Evolutionary conservation across 2,329 filamentous ascomycete species (phyloP).

Genomic region (Phoma sp.): DNA sequence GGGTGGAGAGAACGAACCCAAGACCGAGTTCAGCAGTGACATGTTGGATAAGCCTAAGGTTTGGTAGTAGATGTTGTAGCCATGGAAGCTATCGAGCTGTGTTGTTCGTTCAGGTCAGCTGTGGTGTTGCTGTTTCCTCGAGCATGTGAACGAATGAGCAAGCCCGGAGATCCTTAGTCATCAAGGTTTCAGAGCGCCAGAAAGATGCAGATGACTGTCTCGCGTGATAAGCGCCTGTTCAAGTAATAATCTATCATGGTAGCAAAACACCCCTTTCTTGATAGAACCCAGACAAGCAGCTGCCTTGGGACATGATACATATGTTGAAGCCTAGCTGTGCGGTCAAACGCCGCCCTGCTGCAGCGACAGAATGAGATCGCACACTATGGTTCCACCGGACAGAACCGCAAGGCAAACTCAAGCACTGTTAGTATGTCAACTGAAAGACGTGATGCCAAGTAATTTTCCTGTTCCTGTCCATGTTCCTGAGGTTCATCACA

Average conservation of each 20-base stretch:
- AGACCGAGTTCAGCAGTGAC: conserved; percentile 46
- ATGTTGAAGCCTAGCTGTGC: no score
- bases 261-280: no score
- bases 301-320: no score
- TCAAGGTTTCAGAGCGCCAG: not conserved
- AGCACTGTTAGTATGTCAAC: no score
- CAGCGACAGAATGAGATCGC: no score
- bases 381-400: no score
- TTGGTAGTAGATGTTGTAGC: not conserved
- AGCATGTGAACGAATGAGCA: conserved; percentile 43
- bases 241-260: no score
- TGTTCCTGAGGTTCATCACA: not conserved
- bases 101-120: conserved; percentile 33
- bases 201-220: conserved; percentile 21
- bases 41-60: conserved; percentile 22
- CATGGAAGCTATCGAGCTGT: conserved; percentile 13
- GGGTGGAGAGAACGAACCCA: conserved; percentile 45
- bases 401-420: no score
- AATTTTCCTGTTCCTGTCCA: not conserved
- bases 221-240: conserved; percentile 8
- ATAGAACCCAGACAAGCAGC: no score
- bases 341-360: no score
- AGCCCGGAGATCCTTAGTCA: conserved; percentile 14
- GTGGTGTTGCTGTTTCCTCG: conserved; percentile 23
- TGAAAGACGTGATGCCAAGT: no score